phyloP scores from a whole-genome alignment of 148 eudicot genomes.

The Dysphania ambrosioides region DNA sequence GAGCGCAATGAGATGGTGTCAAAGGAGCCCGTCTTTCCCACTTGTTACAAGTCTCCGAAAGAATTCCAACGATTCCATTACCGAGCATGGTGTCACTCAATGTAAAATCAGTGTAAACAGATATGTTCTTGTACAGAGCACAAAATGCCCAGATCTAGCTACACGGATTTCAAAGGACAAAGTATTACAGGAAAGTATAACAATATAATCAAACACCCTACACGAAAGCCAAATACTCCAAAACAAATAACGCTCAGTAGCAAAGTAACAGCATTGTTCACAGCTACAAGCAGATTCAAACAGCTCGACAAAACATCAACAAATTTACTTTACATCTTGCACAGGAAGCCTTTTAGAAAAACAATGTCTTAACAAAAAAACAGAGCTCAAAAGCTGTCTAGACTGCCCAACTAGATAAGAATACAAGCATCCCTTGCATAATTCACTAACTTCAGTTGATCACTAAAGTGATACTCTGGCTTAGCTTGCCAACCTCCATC shows the following conservation, averaged over 20 bases:
- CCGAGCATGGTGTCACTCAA: conserved; percentile 56
- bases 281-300: neutral
- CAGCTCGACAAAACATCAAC: neutral
- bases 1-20: conserved; percentile 91
- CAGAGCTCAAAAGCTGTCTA: neutral
- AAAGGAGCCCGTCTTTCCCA: conserved; percentile 98
- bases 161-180: neutral
- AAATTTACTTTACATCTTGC: neutral
- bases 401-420: neutral
- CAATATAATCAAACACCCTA: neutral
- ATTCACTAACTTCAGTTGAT: neutral
- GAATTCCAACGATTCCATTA: conserved; percentile 88
- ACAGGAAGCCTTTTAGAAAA: neutral
- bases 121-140: neutral
- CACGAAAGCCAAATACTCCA: neutral
- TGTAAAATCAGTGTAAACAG: neutral
- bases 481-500: neutral
- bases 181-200: neutral
- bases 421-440: neutral
- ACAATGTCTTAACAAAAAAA: too few species aligned
- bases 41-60: conserved; percentile 82
- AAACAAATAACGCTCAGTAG: neutral
- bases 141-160: neutral
- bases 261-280: neutral
- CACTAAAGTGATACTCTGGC: neutral